phyloP scores from a whole-genome alignment of 2,329 filamentous ascomycete species.

The Sporothrix curviconia region DNA sequence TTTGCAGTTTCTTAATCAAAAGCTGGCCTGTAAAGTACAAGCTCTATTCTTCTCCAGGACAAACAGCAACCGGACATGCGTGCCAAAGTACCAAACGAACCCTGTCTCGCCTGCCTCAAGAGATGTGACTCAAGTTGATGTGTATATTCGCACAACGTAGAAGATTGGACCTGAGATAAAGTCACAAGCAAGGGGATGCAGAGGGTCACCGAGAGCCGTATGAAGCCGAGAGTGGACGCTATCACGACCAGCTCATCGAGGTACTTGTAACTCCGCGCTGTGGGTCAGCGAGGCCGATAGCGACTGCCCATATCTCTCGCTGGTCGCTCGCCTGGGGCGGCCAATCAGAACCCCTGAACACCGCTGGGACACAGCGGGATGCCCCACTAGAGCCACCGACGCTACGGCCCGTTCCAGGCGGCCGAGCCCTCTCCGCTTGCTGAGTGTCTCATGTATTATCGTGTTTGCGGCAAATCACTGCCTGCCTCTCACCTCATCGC shows the following conservation, averaged over 20 bases:
- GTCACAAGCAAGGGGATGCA: background rate
- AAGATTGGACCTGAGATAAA: background rate
- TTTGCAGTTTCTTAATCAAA: too few relatives aligned
- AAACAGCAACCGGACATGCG: too few relatives aligned
- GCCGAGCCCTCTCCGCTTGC: background rate
- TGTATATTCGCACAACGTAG: background rate
- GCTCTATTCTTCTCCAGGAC: too few relatives aligned
- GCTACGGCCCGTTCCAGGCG: background rate
- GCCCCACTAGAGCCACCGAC: background rate
- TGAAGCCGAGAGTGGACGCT: background rate
- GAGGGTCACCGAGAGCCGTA: background rate
- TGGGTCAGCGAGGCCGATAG: background rate
- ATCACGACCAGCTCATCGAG: slow-evolving; percentile 1
- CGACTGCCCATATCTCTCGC: background rate
- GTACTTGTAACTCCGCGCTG: background rate
- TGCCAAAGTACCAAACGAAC: too few relatives aligned
- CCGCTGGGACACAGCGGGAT: background rate
- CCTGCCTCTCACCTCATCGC: background rate
- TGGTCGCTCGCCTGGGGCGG: background rate
- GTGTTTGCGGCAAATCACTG: background rate
- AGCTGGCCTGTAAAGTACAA: too few relatives aligned
- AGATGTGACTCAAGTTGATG: background rate
- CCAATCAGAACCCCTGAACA: background rate
- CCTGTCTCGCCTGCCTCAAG: too few relatives aligned
- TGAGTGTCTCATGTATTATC: too few relatives aligned